These are phyloP conservation scores for Boletellus ananiceps DNA, from an alignment of 768 basidiomycete genomes.

Conservation along the genomic window DNA sequence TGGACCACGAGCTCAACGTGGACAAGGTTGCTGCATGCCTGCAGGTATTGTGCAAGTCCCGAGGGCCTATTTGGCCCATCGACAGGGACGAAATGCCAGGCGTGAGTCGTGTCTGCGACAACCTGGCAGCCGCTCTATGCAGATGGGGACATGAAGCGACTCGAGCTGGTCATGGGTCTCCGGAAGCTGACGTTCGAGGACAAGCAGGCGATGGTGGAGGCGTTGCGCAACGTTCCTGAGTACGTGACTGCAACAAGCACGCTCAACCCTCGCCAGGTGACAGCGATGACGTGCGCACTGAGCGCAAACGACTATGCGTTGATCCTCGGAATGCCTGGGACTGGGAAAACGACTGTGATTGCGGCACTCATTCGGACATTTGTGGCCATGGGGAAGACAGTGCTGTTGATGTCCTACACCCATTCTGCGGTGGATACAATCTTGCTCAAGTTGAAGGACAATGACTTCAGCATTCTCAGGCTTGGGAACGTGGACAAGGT, in stretches of 20 bases:
- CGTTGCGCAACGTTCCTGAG: slow-evolving; percentile 23
- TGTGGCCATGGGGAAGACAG: slow-evolving; percentile 77
- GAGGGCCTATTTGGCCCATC: slow-evolving; percentile 36
- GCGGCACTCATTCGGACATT: slow-evolving; percentile 80
- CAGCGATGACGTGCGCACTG: slow-evolving; percentile 70
- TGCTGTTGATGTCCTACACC: slow-evolving; percentile 88
- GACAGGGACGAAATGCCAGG: slow-evolving; percentile 94
- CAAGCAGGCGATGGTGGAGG: slow-evolving; percentile 13
- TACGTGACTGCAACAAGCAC: slow-evolving; percentile 31
- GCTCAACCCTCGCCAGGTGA: slow-evolving; percentile 69
- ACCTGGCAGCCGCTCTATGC: slow-evolving; percentile 82
- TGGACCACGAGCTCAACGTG: slow-evolving; percentile 72
- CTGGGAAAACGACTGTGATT: slow-evolving; percentile 95
- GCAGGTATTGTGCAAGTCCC: slow-evolving; percentile 17
- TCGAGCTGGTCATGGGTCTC: slow-evolving; percentile 81
- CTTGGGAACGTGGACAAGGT: slow-evolving; percentile 94
- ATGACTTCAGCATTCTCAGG: slow-evolving; percentile 72
- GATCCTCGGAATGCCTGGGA: slow-evolving; percentile 96
- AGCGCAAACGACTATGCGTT: slow-evolving; percentile 85
- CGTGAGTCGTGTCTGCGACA: slow-evolving; percentile 85
- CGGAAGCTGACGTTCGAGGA: slow-evolving; percentile 58
- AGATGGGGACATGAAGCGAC: slow-evolving; percentile 61
- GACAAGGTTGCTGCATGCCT: slow-evolving; percentile 42
- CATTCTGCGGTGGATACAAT: slow-evolving; percentile 99
- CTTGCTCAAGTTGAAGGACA: slow-evolving; percentile 68